Conservation (phyloP, 768 basidiomycete species). For the Mycena filopes region DNA sequence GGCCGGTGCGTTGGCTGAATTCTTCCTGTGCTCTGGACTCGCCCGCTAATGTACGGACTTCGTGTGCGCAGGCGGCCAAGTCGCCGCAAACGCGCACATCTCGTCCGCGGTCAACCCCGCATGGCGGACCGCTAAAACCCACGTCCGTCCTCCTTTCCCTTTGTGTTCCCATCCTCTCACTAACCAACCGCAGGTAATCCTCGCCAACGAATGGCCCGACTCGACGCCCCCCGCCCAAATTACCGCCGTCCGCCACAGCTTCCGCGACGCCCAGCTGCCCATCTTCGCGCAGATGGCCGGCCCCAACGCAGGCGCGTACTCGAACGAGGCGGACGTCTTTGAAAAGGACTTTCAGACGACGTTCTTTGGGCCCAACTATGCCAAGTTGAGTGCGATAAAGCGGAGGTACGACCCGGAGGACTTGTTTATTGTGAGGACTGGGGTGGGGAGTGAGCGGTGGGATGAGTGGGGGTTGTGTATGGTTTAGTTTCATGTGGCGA, state of each 20-base stretch:
- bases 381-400: constrained; percentile 41
- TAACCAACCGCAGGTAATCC: constrained; percentile 21
- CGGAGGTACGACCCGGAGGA: constrained; percentile 43
- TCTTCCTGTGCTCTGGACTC: too few species aligned
- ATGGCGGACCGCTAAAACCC: constrained; percentile 49
- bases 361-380: constrained; percentile 47
- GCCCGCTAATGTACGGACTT: too few species aligned
- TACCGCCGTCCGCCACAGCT: constrained; percentile 29
- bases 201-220: constrained; percentile 31
- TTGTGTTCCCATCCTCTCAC: background rate
- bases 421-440: constrained; percentile 44
- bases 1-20: too few species aligned
- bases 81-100: constrained; percentile 45
- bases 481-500: too few species aligned
- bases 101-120: constrained; percentile 44
- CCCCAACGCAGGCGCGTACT: constrained; percentile 42
- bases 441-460: constrained; percentile 40
- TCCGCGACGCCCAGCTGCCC: constrained; percentile 38
- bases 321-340: constrained; percentile 46
- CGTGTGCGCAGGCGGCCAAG: constrained; percentile 38
- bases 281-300: constrained; percentile 41
- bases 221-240: constrained; percentile 28
- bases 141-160: constrained; percentile 36
- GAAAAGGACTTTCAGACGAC: constrained; percentile 44
- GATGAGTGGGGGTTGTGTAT: too few species aligned